These are phyloP conservation scores for Rauvolfia tetraphylla DNA, from an alignment of 257 asterid genomes.

Conservation along the genomic window DNA sequence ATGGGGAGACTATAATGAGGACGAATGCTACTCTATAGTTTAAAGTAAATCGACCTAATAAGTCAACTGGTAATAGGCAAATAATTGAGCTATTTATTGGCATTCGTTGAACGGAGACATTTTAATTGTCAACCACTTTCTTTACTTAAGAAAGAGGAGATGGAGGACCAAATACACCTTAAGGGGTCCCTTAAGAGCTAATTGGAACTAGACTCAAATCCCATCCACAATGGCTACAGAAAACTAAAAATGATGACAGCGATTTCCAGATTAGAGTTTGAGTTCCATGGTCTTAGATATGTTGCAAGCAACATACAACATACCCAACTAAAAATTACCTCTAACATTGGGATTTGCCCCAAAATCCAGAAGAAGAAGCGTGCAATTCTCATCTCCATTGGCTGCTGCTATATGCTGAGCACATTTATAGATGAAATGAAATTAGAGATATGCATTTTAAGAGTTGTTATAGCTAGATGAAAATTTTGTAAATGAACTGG, in stretches of 20 bases:
- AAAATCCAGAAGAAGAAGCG: constrained; percentile 65
- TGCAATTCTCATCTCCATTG: constrained; percentile 64
- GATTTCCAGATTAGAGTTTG: neutral
- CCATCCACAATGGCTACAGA: neutral
- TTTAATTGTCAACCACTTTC: neutral
- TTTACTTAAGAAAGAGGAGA: neutral
- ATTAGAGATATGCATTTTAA: constrained; percentile 1
- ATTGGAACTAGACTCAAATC: neutral
- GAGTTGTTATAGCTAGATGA: neutral
- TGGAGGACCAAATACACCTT: neutral
- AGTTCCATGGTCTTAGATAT: neutral
- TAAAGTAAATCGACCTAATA: neutral
- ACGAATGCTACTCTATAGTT: neutral
- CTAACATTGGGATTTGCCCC: constrained; percentile 72
- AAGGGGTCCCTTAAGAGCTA: neutral
- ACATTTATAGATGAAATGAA: constrained; percentile 6
- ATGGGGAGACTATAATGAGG: neutral
- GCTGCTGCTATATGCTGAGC: constrained; percentile 88
- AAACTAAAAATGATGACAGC: neutral
- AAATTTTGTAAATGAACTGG: neutral
- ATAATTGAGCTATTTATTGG: neutral
- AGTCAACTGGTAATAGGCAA: constrained; percentile 2
- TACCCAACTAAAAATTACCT: constrained; percentile 40
- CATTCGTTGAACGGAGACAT: neutral
- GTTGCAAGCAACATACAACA: neutral